A percentile compares a stretch with the other conserved stretches of the same genome.
Evolutionary conservation across 169 alveolate species (phyloP).

Genomic region (Plasmodium gaboni): DNA sequence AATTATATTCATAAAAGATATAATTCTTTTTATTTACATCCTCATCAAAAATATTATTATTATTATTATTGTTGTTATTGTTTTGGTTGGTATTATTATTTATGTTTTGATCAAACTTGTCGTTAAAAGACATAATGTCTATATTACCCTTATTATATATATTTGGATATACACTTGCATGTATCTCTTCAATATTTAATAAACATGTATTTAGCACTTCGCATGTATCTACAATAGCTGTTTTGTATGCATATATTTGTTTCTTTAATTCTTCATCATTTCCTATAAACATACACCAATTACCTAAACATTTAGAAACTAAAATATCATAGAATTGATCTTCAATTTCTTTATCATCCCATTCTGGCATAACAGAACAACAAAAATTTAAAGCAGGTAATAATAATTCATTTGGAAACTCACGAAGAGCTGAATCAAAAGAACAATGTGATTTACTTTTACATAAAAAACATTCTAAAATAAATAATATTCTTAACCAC

Average conservation of each 20-base stretch:
- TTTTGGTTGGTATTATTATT: neutral
- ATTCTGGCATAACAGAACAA: slow-evolving; percentile 77
- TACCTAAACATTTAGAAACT: slow-evolving; percentile 81
- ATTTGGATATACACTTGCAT: slow-evolving; percentile 20
- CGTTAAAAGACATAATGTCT: neutral
- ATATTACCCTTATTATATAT: slow-evolving; percentile 54
- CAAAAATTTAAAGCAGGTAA: slow-evolving; percentile 81
- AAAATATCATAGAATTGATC: slow-evolving; percentile 83
- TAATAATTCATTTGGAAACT: slow-evolving; percentile 80
- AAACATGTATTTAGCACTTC: slow-evolving; percentile 74
- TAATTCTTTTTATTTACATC: slow-evolving; percentile 4
- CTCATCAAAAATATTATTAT: slow-evolving; percentile 1
- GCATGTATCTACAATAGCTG: slow-evolving; percentile 80
- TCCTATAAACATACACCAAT: slow-evolving; percentile 82
- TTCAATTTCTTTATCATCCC: slow-evolving; percentile 79
- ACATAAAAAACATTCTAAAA: slow-evolving; percentile 80
- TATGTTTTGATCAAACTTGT: neutral
- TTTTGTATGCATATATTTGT: slow-evolving; percentile 81
- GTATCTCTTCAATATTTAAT: slow-evolving; percentile 21
- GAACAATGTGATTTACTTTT: slow-evolving; percentile 78
- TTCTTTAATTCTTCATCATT: slow-evolving; percentile 76
- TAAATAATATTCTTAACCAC: slow-evolving; percentile 83
- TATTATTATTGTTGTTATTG: neutral
- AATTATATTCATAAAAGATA: slow-evolving; percentile 53
- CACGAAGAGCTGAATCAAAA: slow-evolving; percentile 80